Evolutionary conservation across 1,284 basidiomycete species (phyloP).

Genomic region (Ceratobasidium sp.): DNA sequence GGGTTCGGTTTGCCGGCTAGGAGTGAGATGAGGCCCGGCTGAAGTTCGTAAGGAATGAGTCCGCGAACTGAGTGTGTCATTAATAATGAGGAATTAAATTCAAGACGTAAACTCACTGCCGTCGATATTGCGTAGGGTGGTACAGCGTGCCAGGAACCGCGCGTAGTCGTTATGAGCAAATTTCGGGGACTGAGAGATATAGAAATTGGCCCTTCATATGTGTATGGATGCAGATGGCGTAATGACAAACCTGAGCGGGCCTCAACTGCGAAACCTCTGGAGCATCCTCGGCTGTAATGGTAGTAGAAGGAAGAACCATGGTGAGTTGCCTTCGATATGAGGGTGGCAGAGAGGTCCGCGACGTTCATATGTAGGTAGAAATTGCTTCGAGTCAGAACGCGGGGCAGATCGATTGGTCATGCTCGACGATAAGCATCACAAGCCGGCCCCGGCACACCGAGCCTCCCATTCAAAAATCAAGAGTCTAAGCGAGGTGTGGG

Average conservation of each 20-base stretch:
- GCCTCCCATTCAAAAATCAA: not conserved
- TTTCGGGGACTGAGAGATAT: constrained; percentile 5
- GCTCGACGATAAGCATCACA: not conserved
- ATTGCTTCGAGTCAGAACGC: not conserved
- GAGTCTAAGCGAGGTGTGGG: not conserved
- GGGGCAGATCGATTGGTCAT: not conserved
- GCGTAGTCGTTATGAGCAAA: constrained; percentile 9
- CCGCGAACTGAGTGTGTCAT: constrained; percentile 55
- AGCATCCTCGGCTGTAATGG: constrained; percentile 27
- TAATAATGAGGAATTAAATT: not conserved
- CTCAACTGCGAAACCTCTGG: constrained; percentile 20
- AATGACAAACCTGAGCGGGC: constrained; percentile 13
- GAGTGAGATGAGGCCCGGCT: constrained; percentile 84
- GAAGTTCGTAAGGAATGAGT: constrained; percentile 78
- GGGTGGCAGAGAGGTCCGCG: not conserved
- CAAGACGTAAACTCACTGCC: constrained; percentile 14
- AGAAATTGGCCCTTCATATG: not conserved
- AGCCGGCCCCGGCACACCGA: not conserved
- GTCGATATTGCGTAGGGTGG: constrained; percentile 11
- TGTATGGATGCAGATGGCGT: constrained; percentile 1
- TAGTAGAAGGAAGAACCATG: constrained; percentile 2
- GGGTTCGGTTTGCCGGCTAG: constrained; percentile 90
- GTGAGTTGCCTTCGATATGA: not conserved
- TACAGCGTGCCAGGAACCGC: constrained; percentile 26
- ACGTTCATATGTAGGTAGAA: not conserved